Percentiles rank a stretch among this genome's conserved stretches.
phyloP scores from a whole-genome alignment of 768 basidiomycete genomes.

The Tricholomella constricta region DNA sequence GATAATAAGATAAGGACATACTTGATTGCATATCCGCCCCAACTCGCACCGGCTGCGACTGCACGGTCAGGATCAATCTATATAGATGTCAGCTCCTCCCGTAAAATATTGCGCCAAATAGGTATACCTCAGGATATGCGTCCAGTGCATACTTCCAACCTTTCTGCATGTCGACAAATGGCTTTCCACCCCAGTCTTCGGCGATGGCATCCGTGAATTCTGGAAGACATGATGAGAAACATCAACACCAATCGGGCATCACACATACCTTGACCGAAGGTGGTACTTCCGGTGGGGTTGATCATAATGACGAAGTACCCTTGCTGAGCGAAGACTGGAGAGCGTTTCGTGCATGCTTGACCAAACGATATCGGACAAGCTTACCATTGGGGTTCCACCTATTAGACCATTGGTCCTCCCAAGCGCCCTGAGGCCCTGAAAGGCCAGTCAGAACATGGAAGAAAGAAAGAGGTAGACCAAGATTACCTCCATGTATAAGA shows the following conservation, averaged over 20 bases:
- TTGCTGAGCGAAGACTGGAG: slow-evolving; percentile 74
- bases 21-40: slow-evolving; percentile 92
- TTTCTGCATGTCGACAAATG: slow-evolving; percentile 73
- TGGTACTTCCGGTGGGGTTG: slow-evolving; percentile 94
- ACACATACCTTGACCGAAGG: slow-evolving; percentile 78
- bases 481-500: slow-evolving; percentile 77
- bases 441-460: slow-evolving; percentile 2
- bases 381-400: slow-evolving; percentile 89
- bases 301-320: slow-evolving; percentile 88
- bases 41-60: slow-evolving; percentile 80
- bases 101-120: background rate
- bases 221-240: slow-evolving; percentile 24
- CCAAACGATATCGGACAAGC: background rate
- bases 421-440: slow-evolving; percentile 74
- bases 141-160: slow-evolving; percentile 75
- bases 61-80: slow-evolving; percentile 71
- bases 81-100: background rate
- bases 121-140: slow-evolving; percentile 64
- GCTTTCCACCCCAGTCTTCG: slow-evolving; percentile 85
- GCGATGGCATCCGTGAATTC: slow-evolving; percentile 81
- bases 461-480: background rate
- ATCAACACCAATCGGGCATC: background rate
- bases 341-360: background rate
- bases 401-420: slow-evolving; percentile 91
- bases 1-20: slow-evolving; percentile 30